Evolutionary conservation across 2,329 filamentous ascomycete genomes (phyloP).

Genomic region (Penicillium freii): DNA sequence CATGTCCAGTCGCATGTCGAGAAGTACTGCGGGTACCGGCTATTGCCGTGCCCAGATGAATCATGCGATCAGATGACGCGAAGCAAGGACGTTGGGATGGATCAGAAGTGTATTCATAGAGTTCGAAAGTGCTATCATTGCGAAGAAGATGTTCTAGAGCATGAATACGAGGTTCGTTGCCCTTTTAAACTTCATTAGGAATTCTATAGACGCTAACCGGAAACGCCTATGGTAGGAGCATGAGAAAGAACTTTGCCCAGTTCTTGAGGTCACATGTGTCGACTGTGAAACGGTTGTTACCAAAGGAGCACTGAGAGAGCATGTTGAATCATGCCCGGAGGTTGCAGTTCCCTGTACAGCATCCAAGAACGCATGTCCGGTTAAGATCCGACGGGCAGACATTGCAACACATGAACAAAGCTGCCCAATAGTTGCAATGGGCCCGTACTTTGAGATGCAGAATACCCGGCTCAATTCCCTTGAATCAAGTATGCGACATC

Average conservation of each 20-base stretch:
- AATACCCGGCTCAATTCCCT: constrained; percentile 44
- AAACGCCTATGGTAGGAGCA: constrained; percentile 31
- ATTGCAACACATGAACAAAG: constrained; percentile 45
- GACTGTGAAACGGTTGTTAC: constrained; percentile 38
- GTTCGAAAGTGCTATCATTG: constrained; percentile 54
- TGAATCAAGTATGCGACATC: constrained; percentile 45
- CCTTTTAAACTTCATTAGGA: background rate
- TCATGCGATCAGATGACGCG: constrained; percentile 53
- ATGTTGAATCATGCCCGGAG: constrained; percentile 39
- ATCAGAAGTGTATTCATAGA: constrained; percentile 53
- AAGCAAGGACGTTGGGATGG: constrained; percentile 55
- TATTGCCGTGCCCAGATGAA: constrained; percentile 52
- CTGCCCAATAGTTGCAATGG: constrained; percentile 53
- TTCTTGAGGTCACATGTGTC: constrained; percentile 36
- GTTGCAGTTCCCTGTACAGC: constrained; percentile 39
- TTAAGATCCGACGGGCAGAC: constrained; percentile 38
- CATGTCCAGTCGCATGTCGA: constrained; percentile 60
- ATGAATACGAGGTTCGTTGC: constrained; percentile 50
- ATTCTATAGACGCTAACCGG: constrained; percentile 2
- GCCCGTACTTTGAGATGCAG: constrained; percentile 46
- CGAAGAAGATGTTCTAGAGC: constrained; percentile 53
- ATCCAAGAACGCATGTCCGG: constrained; percentile 45
- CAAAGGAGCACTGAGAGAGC: constrained; percentile 35
- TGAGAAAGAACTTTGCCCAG: constrained; percentile 38
- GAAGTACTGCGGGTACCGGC: constrained; percentile 58